A percentile compares a stretch with the other conserved stretches of the same genome.
phyloP scores from a whole-genome alignment of 257 asterid genomes.

The Solanum habrochaites region DNA sequence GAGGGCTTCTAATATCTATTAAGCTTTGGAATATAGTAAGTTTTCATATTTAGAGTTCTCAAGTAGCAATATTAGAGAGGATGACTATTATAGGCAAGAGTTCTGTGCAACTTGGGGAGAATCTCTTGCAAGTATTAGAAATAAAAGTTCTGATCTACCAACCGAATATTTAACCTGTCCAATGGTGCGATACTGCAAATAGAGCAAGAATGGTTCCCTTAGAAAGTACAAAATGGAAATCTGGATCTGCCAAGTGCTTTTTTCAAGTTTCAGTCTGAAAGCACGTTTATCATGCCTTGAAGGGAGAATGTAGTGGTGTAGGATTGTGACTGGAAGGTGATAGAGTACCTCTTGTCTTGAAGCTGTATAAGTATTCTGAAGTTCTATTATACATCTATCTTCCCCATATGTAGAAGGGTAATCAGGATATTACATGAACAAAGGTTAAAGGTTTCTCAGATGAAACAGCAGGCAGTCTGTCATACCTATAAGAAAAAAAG shows the following conservation, averaged over 20 bases:
- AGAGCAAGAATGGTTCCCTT: not conserved
- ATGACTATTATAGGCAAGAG: not conserved
- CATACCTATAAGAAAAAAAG: not conserved
- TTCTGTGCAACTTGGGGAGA: not conserved
- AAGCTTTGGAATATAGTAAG: not conserved
- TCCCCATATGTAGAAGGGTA: not conserved
- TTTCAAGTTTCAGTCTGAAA: not conserved
- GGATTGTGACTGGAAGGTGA: not conserved
- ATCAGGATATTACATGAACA: not conserved
- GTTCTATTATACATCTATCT: not conserved
- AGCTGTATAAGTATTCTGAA: not conserved
- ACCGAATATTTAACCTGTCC: not conserved
- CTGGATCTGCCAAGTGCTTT: not conserved
- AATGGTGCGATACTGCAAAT: not conserved
- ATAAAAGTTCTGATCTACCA: not conserved
- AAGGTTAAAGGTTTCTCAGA: not conserved
- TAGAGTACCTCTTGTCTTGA: not conserved
- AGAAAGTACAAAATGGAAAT: not conserved
- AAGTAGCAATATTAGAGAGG: not conserved
- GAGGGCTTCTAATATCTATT: not conserved
- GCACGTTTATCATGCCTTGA: not conserved
- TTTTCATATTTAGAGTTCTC: not conserved
- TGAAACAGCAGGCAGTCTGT: not conserved
- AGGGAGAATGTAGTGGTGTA: not conserved
- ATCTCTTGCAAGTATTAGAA: not conserved